Evolutionary conservation across 1,139 yeast genomes (phyloP).

Genomic region (Pneumocystis jirovecii): DNA sequence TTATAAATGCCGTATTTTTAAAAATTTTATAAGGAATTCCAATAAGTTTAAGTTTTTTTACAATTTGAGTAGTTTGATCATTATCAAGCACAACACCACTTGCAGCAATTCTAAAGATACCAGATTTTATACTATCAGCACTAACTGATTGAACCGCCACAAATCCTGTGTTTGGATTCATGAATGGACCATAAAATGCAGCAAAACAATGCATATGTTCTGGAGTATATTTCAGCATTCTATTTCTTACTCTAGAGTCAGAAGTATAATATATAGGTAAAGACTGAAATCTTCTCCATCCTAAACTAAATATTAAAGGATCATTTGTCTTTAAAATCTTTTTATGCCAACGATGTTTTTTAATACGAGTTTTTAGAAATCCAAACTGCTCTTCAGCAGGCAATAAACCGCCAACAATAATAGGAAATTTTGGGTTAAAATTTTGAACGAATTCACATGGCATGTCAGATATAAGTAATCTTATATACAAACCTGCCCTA

Average conservation of each 20-base stretch:
- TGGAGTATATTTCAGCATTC: constrained; percentile 96
- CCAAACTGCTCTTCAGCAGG: constrained; percentile 91
- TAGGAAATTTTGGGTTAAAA: constrained; percentile 71
- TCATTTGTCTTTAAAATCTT: constrained; percentile 90
- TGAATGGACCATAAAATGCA: constrained; percentile 91
- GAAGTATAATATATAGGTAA: constrained; percentile 90
- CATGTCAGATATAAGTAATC: constrained; percentile 62
- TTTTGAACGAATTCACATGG: constrained; percentile 87
- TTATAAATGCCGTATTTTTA: constrained; percentile 91
- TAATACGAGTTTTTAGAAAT: constrained; percentile 76
- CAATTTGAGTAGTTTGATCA: constrained; percentile 77
- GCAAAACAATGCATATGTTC: constrained; percentile 97
- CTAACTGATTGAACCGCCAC: constrained; percentile 89
- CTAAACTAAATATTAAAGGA: constrained; percentile 81
- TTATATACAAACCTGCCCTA: constrained; percentile 87
- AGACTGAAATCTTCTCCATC: constrained; percentile 98
- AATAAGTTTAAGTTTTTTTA: constrained; percentile 84
- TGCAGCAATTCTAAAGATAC: constrained; percentile 91
- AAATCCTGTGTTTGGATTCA: constrained; percentile 93
- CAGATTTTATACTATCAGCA: constrained; percentile 49
- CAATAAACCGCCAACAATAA: constrained; percentile 78
- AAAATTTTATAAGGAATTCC: constrained; percentile 89
- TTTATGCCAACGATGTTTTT: constrained; percentile 98
- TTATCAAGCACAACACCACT: constrained; percentile 93
- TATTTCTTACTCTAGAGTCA: constrained; percentile 91